Evolutionary conservation across 176 grass and related monocot genomes (phyloP), one percentile per base, ranked within the genome.

Genomic region (Zoysia pacifica): DNA sequence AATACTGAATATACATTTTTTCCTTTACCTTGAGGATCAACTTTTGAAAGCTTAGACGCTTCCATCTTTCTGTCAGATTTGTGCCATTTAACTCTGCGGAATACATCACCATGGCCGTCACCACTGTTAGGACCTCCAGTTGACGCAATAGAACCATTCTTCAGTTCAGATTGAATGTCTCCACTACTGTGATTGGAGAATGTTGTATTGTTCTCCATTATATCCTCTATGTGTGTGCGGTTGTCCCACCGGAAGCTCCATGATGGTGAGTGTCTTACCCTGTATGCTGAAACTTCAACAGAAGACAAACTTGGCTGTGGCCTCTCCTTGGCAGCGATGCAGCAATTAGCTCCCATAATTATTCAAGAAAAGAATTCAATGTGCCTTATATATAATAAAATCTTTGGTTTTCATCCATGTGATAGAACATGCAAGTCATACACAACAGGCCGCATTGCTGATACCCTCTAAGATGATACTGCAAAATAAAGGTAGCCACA

Each of bases 221-320:
- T 87, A 83, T 97, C 91, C 81, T 93, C 91, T 81, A 94, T 91
- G 51, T 94, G 89, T 47, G 94, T 97, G 69, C 91, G 86, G 75
- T 97, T 97, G 74, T 94, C 86, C 91, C 94, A 94, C 48, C 94
- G 91, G 81, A 94, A 97, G 65, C 88, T 91, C 91, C 91, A 91
- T 61, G 88, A 87, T 66, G 94, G 91, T 1, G 94, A 97, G 38
- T 91, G 94, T 56, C 89, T 91, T 75, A 88, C 91, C 82, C 90
- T 91, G 77, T 85, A 89, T 11, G 79, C 75, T 63, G 91, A 93
- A 52, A 87, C 77, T 88, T 93, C 91, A 60, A 84, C 49, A 2
- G 79, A 88, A 48, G 39, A 70, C 20, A 85, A 59, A 78, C 82
- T 74, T 70, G 78, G 86, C 49, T 84, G 84, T 75, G 87, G 69